These are phyloP conservation scores for Dactylis glomerata DNA, from an alignment of 176 grass and related monocot genomes.

Conservation along the genomic window DNA sequence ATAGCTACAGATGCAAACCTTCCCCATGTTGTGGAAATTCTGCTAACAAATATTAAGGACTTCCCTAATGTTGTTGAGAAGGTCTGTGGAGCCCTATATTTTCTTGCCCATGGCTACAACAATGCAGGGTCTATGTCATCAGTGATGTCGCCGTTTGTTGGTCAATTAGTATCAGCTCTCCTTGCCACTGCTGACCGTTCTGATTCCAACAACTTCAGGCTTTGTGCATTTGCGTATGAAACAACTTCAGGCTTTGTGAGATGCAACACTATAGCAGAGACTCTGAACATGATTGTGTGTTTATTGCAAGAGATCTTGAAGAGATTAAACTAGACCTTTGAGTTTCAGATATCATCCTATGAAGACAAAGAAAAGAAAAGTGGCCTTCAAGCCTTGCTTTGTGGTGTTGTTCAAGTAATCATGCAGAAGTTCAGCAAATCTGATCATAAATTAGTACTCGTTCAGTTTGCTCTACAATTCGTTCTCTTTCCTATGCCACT, in stretches of 20 bases:
- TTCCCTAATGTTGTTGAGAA: constrained; percentile 53
- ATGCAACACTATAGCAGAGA: constrained; percentile 42
- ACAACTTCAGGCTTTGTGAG: constrained; percentile 55
- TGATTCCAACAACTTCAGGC: constrained; percentile 33
- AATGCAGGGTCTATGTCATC: constrained; percentile 43
- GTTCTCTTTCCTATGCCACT: constrained; percentile 50
- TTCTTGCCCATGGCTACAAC: constrained; percentile 50
- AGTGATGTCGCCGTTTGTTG: constrained; percentile 47
- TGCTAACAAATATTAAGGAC: constrained; percentile 49
- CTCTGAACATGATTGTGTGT: constrained; percentile 38
- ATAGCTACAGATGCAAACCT: constrained; percentile 45
- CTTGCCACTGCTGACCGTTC: constrained; percentile 52
- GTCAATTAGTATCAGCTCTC: constrained; percentile 44
- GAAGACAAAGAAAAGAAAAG: constrained; percentile 58
- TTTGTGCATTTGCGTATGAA: constrained; percentile 50
- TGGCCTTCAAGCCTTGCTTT: constrained; percentile 52
- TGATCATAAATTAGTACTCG: constrained; percentile 39
- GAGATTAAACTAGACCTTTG: constrained; percentile 54
- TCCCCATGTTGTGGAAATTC: constrained; percentile 31
- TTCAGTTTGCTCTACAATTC: constrained; percentile 49
- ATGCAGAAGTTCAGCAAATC: constrained; percentile 45
- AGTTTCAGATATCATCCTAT: constrained; percentile 44
- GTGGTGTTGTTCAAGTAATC: constrained; percentile 63
- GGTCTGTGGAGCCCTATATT: constrained; percentile 57
- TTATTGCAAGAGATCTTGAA: constrained; percentile 52